These are phyloP conservation scores for Moniliella sp. DNA, from an alignment of 1,284 basidiomycete genomes.

Conservation along the genomic window DNA sequence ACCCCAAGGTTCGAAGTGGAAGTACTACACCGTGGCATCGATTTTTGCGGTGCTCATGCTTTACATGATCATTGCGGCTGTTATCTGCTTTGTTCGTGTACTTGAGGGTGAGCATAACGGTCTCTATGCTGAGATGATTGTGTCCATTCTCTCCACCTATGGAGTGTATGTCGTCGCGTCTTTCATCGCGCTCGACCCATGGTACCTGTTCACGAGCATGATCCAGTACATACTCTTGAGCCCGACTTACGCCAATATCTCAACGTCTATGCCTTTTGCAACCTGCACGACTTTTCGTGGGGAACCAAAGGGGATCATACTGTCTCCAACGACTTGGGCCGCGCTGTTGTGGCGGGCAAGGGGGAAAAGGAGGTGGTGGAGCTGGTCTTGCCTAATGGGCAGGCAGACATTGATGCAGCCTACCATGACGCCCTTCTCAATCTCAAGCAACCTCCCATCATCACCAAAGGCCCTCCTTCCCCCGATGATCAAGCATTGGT, in stretches of 20 bases:
- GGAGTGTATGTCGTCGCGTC: conserved; percentile 57
- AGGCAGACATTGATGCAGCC: conserved; percentile 63
- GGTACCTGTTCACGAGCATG: conserved; percentile 85
- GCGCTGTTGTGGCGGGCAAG: conserved; percentile 47
- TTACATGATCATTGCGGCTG: neutral
- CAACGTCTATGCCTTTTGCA: conserved; percentile 62
- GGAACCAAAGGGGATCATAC: conserved; percentile 35
- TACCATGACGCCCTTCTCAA: conserved; percentile 74
- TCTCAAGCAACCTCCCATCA: conserved; percentile 45
- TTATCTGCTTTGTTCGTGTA: neutral
- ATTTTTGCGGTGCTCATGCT: conserved; percentile 40
- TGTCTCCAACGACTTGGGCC: conserved; percentile 38
- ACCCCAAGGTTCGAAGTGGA: conserved; percentile 42
- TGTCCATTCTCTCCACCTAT: neutral
- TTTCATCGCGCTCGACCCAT: conserved; percentile 66
- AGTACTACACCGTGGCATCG: conserved; percentile 51
- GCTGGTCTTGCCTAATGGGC: conserved; percentile 62
- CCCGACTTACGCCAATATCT: conserved; percentile 50
- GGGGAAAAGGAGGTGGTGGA: conserved; percentile 67
- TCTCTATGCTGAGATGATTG: too few species aligned
- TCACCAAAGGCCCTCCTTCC: conserved; percentile 28
- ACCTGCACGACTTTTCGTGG: conserved; percentile 26
- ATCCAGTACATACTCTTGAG: conserved; percentile 38
- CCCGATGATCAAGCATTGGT: conserved; percentile 20
- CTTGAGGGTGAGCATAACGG: too few species aligned